Evolutionary conservation across 1,139 yeast genomes (phyloP), one percentile per base, ranked within the genome.

Genomic region (Suhomyces coccinellae): DNA sequence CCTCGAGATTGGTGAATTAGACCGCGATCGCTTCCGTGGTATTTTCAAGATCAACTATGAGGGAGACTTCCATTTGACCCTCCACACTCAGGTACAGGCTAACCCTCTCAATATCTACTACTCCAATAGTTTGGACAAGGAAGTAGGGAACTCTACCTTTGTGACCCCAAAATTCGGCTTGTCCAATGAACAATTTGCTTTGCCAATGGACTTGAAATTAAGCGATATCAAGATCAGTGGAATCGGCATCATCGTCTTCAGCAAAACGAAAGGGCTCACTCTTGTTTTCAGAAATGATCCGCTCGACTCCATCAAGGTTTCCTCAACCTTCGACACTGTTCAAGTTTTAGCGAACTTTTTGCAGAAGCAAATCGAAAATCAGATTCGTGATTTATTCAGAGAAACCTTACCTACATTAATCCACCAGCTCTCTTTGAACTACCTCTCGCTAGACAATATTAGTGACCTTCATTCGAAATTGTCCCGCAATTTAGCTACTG

Each of bases 201-300:
- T 89, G 48, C 96, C 96, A 2, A 72, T 89, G 55, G 88, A 86
- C 58, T 72, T 89, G 52, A 85, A 85, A 38, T 69, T 89, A 42
- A 81, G 90, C 33, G 86, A 86, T 50, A 84, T 89, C 49, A 77
- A 77, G 53, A 73, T 89, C 42, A 80, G 85, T 47, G 95, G 96
- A 2, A 88, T 89, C 49, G 90, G 91, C 16, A 86, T 89, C 46
- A 80, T 88, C 52, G 96, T 89, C 2, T 89, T 87, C 60, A 82
- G 87, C 30, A 85, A 85, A 56, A 77, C 87, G 5, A 87, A 87
- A 59, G 96, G 97, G 0, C 74, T 89, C 43, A 89, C 96, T 0
- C 69, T 89, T 36, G 97, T 89, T 29, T 89, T 89, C 66, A 77
- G 93, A 54, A 89, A 89, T 63, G 97, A 89, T 63, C 96, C 96